phyloP scores from a whole-genome alignment of 2,329 filamentous ascomycete species.

The Rachicladosporium sp. region DNA sequence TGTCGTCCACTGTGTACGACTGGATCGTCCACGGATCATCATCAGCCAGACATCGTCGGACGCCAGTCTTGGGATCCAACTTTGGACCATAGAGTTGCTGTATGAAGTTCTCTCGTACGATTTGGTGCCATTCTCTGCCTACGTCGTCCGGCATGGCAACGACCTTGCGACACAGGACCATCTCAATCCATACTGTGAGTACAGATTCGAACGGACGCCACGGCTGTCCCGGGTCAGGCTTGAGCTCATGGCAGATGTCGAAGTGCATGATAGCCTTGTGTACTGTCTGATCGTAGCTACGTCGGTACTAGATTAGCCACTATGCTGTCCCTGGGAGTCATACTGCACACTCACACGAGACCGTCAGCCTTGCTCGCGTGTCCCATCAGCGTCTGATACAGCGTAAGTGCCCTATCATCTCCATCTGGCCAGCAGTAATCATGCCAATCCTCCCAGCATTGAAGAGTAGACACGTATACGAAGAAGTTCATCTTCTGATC shows the following conservation, averaged over 20 bases:
- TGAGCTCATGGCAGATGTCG: slow-evolving; percentile 7
- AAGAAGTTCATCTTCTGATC: slow-evolving; percentile 1
- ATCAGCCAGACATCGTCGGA: not conserved
- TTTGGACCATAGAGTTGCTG: too few relatives aligned
- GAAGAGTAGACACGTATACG: not conserved
- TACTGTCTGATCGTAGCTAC: too few relatives aligned
- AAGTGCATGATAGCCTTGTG: slow-evolving; percentile 9
- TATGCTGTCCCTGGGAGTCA: too few relatives aligned
- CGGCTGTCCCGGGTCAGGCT: not conserved
- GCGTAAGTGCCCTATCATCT: not conserved
- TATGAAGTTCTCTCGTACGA: too few relatives aligned
- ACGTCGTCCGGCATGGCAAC: slow-evolving; percentile 4
- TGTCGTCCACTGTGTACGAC: too few relatives aligned
- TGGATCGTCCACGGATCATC: not conserved
- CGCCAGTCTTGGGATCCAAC: too few relatives aligned
- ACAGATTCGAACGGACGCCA: slow-evolving; percentile 9
- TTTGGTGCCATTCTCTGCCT: slow-evolving; percentile 1
- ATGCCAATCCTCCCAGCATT: not conserved
- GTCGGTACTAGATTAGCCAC: too few relatives aligned
- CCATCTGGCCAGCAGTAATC: too few relatives aligned
- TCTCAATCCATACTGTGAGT: slow-evolving; percentile 9
- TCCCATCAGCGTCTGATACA: not conserved
- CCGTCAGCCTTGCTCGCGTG: not conserved
- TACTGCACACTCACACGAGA: not conserved
- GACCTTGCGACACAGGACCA: slow-evolving; percentile 7